Evolutionary conservation across 805 yeast species (phyloP).

Genomic region (Pichia phayaonensis): DNA sequence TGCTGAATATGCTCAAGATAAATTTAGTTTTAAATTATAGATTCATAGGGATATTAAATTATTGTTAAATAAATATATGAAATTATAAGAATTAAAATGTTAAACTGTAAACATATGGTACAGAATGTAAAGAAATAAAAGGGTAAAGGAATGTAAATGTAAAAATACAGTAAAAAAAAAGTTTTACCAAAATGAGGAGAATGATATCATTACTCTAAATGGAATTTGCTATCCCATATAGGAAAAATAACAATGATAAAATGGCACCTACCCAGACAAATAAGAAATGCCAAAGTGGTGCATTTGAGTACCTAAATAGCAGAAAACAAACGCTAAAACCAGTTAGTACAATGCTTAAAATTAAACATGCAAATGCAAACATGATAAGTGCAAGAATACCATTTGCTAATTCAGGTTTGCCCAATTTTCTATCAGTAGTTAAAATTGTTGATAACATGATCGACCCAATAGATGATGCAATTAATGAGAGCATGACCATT

Average conservation of each 20-base stretch:
- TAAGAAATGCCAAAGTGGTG: slow-evolving; percentile 36
- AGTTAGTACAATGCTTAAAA: slow-evolving; percentile 30
- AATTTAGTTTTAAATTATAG: slow-evolving; percentile 23
- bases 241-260: slow-evolving; percentile 34
- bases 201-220: not conserved
- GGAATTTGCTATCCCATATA: slow-evolving; percentile 30
- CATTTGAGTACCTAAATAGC: slow-evolving; percentile 31
- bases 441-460: slow-evolving; percentile 26
- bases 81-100: not conserved
- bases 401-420: slow-evolving; percentile 7
- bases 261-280: slow-evolving; percentile 36
- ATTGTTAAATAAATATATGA: not conserved
- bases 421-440: slow-evolving; percentile 5
- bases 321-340: slow-evolving; percentile 39
- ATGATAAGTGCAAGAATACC: slow-evolving; percentile 27
- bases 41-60: too few relatives aligned
- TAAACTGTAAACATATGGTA: not conserved
- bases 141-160: not conserved
- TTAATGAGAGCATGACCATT: slow-evolving; percentile 32
- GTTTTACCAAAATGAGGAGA: not conserved
- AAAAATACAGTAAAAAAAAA: not conserved
- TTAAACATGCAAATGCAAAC: slow-evolving; percentile 33
- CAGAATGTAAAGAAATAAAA: not conserved
- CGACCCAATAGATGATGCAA: slow-evolving; percentile 36
- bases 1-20: slow-evolving; percentile 31